phyloP scores from a whole-genome alignment of 345 rosid species.

The Pugionium dolabratum region DNA sequence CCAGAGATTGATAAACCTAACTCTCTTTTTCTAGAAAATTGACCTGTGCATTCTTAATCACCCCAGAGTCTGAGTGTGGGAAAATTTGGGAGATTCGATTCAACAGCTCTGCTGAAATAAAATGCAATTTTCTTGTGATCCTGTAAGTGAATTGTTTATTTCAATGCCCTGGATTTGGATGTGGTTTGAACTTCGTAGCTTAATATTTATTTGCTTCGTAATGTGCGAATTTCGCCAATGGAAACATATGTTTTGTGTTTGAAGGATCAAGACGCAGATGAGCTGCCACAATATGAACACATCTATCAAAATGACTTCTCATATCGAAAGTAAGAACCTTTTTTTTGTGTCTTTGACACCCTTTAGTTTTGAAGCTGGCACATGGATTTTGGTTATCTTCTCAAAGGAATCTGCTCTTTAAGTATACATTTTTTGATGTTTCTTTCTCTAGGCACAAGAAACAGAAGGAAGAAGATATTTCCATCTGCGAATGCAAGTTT shows the following conservation, averaged over 20 bases:
- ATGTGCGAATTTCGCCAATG: too few relatives aligned
- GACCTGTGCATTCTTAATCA: too few relatives aligned
- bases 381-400: too few relatives aligned
- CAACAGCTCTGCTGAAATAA: not conserved
- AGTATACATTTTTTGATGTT: conserved; percentile 1
- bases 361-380: too few relatives aligned
- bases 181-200: too few relatives aligned
- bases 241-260: not conserved
- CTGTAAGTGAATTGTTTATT: conserved; percentile 27
- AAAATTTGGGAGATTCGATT: too few relatives aligned
- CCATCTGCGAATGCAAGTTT: conserved; percentile 77
- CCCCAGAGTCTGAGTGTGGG: too few relatives aligned
- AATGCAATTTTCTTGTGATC: conserved; percentile 44
- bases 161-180: too few relatives aligned
- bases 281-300: conserved; percentile 56
- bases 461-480: conserved; percentile 93
- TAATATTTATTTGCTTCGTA: too few relatives aligned
- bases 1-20: too few relatives aligned
- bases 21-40: too few relatives aligned
- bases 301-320: conserved; percentile 71
- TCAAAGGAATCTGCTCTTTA: too few relatives aligned
- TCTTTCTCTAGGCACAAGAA: conserved; percentile 62
- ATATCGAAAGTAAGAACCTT: conserved; percentile 57
- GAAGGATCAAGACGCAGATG: conserved; percentile 57
- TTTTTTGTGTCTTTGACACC: not conserved